Evolutionary conservation across 805 yeast species (phyloP).

Genomic region (Saccharomycopsis fodiens): DNA sequence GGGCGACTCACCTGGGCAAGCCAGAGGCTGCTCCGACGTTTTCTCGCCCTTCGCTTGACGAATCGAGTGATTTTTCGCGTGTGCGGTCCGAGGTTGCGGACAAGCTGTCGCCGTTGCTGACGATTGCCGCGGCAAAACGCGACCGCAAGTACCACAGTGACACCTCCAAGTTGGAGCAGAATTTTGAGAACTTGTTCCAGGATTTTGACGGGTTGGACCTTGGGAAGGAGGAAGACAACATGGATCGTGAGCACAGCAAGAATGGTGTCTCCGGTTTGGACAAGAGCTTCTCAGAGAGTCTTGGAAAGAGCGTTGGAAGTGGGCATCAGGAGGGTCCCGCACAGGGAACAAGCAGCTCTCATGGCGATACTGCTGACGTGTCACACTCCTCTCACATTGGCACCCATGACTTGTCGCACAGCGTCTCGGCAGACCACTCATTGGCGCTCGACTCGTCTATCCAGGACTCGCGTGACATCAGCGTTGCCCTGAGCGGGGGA

Average conservation of each 20-base stretch:
- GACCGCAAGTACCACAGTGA: background rate
- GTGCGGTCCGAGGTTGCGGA: background rate
- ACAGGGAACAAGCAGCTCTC: no score
- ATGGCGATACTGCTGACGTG: background rate
- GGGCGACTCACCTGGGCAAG: no score
- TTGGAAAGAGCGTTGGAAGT: background rate
- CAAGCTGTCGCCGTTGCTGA: background rate
- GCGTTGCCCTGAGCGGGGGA: no score
- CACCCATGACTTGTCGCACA: no score
- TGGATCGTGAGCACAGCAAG: background rate
- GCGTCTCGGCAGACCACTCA: no score
- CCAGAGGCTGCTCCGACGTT: background rate
- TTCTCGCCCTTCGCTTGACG: background rate
- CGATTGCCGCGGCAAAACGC: background rate
- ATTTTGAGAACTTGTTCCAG: conserved; percentile 19
- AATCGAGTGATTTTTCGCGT: background rate
- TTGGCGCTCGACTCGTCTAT: no score
- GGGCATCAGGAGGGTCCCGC: no score
- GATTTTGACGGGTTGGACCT: conserved; percentile 18
- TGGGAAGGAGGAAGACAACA: background rate
- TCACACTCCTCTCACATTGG: no score
- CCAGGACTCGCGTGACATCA: no score
- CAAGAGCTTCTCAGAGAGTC: background rate
- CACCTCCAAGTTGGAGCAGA: conserved; percentile 12
- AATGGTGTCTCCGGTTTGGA: background rate